Percentiles rank a stretch among this genome's conserved stretches.
phyloP scores from a whole-genome alignment of 345 rosid genomes.

The Heritiera fomes region DNA sequence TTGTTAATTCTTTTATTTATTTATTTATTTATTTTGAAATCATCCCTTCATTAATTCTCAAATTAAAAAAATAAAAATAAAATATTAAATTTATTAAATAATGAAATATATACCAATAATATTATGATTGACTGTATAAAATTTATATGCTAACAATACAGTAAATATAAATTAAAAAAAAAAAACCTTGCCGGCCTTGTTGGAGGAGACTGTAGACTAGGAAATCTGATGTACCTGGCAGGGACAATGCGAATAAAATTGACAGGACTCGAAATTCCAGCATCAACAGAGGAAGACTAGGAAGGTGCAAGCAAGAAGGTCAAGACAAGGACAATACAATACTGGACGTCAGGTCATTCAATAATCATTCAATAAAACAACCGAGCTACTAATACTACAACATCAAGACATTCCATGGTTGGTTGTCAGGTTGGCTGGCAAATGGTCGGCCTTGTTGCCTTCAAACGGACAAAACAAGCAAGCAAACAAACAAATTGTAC shows the following conservation, averaged over 20 bases:
- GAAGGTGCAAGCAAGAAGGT: not conserved
- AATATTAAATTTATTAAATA: no score
- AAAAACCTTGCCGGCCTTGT: no score
- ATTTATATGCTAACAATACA: no score
- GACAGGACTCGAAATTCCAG: not conserved
- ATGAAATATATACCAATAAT: no score
- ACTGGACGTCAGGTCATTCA: not conserved
- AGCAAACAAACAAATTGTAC: no score
- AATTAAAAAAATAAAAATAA: no score
- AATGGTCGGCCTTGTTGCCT: constrained; percentile 1
- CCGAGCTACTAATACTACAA: not conserved
- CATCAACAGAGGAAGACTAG: not conserved
- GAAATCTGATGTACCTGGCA: not conserved
- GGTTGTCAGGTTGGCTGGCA: constrained; percentile 12
- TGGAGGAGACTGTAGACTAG: not conserved
- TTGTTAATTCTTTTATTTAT: no score
- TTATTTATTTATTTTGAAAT: no score
- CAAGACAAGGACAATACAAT: not conserved
- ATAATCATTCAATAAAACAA: not conserved
- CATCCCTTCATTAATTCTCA: no score
- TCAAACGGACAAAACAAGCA: not conserved
- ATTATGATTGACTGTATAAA: no score
- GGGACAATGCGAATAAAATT: not conserved
- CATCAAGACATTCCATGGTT: not conserved
- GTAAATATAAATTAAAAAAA: no score